Percentiles rank a stretch among this genome's conserved stretches.
phyloP scores from a whole-genome alignment of 352 stramenopile species.

The Pelagophyceae sp. region DNA sequence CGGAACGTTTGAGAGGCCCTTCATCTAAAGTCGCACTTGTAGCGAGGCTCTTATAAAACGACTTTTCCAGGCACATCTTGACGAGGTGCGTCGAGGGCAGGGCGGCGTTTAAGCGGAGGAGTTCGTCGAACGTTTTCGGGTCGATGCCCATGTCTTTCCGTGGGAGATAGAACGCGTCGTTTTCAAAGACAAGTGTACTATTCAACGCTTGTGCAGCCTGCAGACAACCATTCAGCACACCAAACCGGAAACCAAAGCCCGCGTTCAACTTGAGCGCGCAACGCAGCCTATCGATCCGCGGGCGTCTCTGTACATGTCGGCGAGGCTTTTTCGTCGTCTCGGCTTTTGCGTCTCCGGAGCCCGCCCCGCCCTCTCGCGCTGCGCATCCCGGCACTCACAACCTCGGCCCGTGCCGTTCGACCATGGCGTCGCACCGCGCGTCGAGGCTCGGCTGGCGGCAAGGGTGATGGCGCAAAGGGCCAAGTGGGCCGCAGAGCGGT shows the following conservation, averaged over 20 bases:
- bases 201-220: not conserved
- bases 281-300: too few relatives aligned
- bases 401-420: too few relatives aligned
- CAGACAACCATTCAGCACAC: not conserved
- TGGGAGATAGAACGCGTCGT: not conserved
- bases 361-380: too few relatives aligned
- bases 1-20: not conserved
- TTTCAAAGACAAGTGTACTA: not conserved
- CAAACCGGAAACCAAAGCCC: constrained; percentile 5
- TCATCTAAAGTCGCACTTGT: not conserved
- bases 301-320: too few relatives aligned
- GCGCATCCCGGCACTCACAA: too few relatives aligned
- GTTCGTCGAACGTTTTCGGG: not conserved
- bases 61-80: not conserved
- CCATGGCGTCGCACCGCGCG: too few relatives aligned
- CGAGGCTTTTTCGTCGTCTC: too few relatives aligned
- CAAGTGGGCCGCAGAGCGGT: too few relatives aligned
- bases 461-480: too few relatives aligned
- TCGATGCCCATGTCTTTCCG: not conserved
- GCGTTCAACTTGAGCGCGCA: not conserved
- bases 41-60: not conserved
- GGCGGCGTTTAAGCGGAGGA: not conserved
- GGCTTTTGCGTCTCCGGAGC: too few relatives aligned
- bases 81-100: not conserved
- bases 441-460: too few relatives aligned